Evolutionary conservation across 1,284 basidiomycete species (phyloP).

Genomic region (Neolentinus lepideus): DNA sequence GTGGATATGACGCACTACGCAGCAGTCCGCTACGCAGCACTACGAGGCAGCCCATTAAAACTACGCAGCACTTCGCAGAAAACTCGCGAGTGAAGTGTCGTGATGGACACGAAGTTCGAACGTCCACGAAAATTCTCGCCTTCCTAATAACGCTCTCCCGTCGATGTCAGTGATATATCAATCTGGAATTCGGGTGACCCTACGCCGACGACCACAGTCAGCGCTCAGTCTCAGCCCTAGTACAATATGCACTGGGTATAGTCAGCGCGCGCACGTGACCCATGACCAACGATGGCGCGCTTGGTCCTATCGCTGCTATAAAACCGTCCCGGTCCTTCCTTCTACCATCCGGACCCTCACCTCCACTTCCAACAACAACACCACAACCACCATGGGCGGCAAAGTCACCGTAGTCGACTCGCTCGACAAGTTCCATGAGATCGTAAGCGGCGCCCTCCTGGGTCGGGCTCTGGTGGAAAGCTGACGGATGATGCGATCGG

Average conservation of each 20-base stretch:
- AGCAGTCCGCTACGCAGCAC: no score
- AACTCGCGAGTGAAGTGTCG: no score
- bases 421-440: constrained; percentile 45
- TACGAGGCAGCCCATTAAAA: no score
- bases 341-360: not conserved
- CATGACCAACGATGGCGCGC: not conserved
- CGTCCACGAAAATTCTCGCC: not conserved
- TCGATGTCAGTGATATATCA: no score
- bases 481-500: no score
- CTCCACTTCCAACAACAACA: not conserved
- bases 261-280: not conserved
- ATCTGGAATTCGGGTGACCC: not conserved
- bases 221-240: not conserved
- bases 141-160: not conserved
- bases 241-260: not conserved
- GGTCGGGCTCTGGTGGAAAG: no score
- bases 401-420: constrained; percentile 41
- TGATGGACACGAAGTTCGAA: not conserved
- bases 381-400: constrained; percentile 2
- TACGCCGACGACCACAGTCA: not conserved
- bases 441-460: constrained; percentile 33
- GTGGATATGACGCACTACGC: no score
- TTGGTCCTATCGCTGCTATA: not conserved
- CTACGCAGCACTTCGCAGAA: no score
- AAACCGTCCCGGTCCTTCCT: not conserved